Conservation (phyloP, 495 filamentous ascomycete species). For the Lasiosphaeria hispida region DNA sequence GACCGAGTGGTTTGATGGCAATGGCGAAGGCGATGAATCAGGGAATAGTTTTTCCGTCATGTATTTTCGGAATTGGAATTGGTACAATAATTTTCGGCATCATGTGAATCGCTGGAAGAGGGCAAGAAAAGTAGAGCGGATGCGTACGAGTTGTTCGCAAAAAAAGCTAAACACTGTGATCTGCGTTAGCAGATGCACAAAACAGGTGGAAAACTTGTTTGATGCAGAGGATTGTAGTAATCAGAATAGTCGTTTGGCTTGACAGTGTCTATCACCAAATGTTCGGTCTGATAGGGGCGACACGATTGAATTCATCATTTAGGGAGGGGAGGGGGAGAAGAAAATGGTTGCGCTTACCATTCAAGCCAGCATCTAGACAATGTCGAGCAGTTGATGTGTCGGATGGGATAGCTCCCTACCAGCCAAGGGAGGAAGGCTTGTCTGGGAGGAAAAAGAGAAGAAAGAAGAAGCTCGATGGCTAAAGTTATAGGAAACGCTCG, state of each 20-base stretch:
- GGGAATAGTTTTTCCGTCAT: slow-evolving; percentile 37
- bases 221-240: slow-evolving; percentile 18
- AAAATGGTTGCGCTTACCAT: slow-evolving; percentile 29
- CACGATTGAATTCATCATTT: slow-evolving; percentile 78
- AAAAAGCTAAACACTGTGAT: slow-evolving; percentile 16
- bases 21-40: neutral
- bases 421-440: too few species aligned
- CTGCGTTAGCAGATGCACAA: slow-evolving; percentile 18
- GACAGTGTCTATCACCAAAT: slow-evolving; percentile 86
- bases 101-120: neutral
- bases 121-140: neutral
- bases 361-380: slow-evolving; percentile 1
- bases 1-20: neutral
- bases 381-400: neutral
- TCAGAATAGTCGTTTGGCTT: slow-evolving; percentile 90
- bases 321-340: slow-evolving; percentile 21
- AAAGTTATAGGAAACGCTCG: neutral
- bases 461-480: neutral
- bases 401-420: too few species aligned
- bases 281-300: slow-evolving; percentile 88
- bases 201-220: slow-evolving; percentile 9
- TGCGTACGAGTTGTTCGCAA: neutral
- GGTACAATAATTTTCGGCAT: slow-evolving; percentile 60
- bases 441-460: neutral
- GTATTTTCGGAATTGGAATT: slow-evolving; percentile 60